Conservation (phyloP, 73 alveolate genomes). For the Breviolum minutum region DNA sequence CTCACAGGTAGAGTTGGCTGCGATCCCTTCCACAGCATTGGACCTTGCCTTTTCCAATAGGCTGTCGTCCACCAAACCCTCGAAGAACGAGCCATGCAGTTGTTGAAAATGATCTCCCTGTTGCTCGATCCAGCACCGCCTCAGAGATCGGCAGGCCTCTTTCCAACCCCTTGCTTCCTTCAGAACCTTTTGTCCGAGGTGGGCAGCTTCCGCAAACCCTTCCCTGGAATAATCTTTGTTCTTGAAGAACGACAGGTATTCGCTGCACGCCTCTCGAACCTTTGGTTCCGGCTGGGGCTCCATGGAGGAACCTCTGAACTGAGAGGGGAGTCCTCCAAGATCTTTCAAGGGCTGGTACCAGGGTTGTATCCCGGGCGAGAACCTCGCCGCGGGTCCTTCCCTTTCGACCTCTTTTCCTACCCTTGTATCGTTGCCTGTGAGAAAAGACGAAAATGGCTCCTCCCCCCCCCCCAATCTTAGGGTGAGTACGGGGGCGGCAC, state of each 20-base stretch:
- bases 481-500: too few species aligned
- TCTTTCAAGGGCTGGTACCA: too few species aligned
- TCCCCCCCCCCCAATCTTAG: background rate
- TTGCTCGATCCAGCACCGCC: background rate
- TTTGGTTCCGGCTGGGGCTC: background rate
- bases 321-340: too few species aligned
- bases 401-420: too few species aligned
- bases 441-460: background rate
- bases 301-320: too few species aligned
- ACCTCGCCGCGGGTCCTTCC: too few species aligned
- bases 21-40: background rate
- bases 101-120: background rate
- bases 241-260: background rate
- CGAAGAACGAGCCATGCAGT: background rate
- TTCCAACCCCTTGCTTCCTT: background rate
- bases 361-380: too few species aligned
- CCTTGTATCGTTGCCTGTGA: background rate
- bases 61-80: background rate
- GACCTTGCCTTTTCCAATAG: background rate
- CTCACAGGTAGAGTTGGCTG: background rate
- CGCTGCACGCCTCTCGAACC: background rate
- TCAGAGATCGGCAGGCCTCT: background rate
- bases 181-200: background rate
- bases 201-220: background rate
- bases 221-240: background rate